Conservation (phyloP, 148 eudicot species). For the Pharnaceum exiguum region DNA sequence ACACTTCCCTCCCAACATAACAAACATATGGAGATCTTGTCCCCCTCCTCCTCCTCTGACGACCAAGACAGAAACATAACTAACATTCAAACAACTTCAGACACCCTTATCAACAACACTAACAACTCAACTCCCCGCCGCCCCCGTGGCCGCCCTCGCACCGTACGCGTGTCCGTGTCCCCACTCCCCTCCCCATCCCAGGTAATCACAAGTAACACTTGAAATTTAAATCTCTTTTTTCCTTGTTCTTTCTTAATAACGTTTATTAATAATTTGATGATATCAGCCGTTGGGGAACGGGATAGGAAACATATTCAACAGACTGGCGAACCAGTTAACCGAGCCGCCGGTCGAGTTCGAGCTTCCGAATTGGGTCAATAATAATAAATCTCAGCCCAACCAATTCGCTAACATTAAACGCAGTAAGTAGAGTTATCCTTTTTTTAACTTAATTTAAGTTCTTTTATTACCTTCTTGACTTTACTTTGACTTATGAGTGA, state of each 20-base stretch:
- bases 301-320: conserved; percentile 50
- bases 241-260: neutral
- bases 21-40: too few relatives aligned
- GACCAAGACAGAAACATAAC: too few relatives aligned
- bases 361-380: conserved; percentile 80
- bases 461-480: neutral
- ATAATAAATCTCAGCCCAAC: conserved; percentile 53
- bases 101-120: too few relatives aligned
- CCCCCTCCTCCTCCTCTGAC: too few relatives aligned
- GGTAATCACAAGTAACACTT: too few relatives aligned
- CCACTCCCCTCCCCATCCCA: too few relatives aligned
- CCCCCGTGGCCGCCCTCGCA: too few relatives aligned
- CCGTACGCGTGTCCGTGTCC: too few relatives aligned
- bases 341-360: conserved; percentile 78
- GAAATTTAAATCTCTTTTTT: too few relatives aligned
- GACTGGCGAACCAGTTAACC: conserved; percentile 56
- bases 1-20: too few relatives aligned
- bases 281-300: conserved; percentile 40
- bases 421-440: conserved; percentile 58
- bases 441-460: neutral
- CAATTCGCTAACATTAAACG: conserved; percentile 63
- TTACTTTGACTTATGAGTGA: conserved; percentile 4
- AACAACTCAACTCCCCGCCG: too few relatives aligned
- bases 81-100: too few relatives aligned
- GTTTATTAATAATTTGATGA: neutral